These are phyloP conservation scores for Mucor piriformis DNA, from an alignment of 371 early-diverging fungal genomes.

Conservation along the genomic window DNA sequence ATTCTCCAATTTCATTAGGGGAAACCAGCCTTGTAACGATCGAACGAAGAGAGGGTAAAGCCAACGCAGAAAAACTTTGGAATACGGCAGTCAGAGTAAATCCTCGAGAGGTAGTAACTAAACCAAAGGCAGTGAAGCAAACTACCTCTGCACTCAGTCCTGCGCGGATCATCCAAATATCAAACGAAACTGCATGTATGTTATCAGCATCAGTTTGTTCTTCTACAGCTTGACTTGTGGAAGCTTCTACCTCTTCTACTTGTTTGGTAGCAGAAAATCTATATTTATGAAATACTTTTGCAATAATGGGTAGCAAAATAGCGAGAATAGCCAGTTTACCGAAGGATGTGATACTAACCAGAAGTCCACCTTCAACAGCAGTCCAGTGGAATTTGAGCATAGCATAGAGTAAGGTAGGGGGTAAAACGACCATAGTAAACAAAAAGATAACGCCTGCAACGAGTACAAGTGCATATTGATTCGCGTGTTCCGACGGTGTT, in stretches of 20 bases:
- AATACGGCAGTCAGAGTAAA: slow-evolving; percentile 33
- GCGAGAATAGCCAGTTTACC: slow-evolving; percentile 23
- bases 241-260: background rate
- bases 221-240: background rate
- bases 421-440: slow-evolving; percentile 21
- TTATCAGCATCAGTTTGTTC: background rate
- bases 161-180: slow-evolving; percentile 50
- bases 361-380: slow-evolving; percentile 47
- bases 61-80: slow-evolving; percentile 37
- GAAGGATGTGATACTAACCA: slow-evolving; percentile 31
- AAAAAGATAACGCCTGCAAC: slow-evolving; percentile 35
- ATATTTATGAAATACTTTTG: slow-evolving; percentile 27
- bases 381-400: slow-evolving; percentile 53
- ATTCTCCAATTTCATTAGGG: slow-evolving; percentile 52
- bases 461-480: slow-evolving; percentile 30
- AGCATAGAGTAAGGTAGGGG: slow-evolving; percentile 46
- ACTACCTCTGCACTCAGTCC: slow-evolving; percentile 40
- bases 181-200: slow-evolving; percentile 28
- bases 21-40: slow-evolving; percentile 47
- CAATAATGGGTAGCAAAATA: slow-evolving; percentile 32
- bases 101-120: slow-evolving; percentile 24
- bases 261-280: background rate
- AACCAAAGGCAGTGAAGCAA: slow-evolving; percentile 34
- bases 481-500: slow-evolving; percentile 17
- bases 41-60: slow-evolving; percentile 43